A percentile compares a stretch with the other conserved stretches of the same genome.
Conservation (phyloP, 805 yeast species). For the Saccharomycopsis oosterbeekiorum region DNA sequence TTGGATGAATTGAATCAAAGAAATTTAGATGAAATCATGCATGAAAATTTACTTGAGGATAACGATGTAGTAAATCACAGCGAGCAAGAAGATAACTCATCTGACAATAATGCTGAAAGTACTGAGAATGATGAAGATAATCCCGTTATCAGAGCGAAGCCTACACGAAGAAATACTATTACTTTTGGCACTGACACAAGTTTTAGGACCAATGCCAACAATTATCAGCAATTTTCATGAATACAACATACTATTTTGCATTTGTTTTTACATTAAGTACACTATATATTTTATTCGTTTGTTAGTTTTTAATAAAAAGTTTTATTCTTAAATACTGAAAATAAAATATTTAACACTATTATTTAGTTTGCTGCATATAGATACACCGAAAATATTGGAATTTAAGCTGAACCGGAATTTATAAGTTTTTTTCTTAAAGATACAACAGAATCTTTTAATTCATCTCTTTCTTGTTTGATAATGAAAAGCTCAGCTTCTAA, state of each 20-base stretch:
- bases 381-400: neutral
- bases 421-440: conserved; percentile 47
- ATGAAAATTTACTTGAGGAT: neutral
- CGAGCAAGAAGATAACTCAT: neutral
- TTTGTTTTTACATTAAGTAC: no score
- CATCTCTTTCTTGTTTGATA: conserved; percentile 75
- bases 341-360: neutral
- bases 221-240: conserved; percentile 8
- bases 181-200: conserved; percentile 14
- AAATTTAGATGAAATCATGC: neutral
- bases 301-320: neutral
- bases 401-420: conserved; percentile 1
- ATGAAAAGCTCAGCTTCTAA: conserved; percentile 77
- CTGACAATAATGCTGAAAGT: neutral
- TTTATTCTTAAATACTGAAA: neutral
- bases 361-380: neutral
- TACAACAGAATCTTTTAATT: conserved; percentile 52
- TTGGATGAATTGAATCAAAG: neutral
- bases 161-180: conserved; percentile 8
- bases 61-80: neutral
- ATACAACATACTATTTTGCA: no score
- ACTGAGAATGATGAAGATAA: neutral
- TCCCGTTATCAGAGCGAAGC: neutral
- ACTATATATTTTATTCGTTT: neutral
- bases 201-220: conserved; percentile 8